These are phyloP conservation scores for Oryza punctata DNA, from an alignment of 176 grass and related monocot species.

Conservation along the genomic window DNA sequence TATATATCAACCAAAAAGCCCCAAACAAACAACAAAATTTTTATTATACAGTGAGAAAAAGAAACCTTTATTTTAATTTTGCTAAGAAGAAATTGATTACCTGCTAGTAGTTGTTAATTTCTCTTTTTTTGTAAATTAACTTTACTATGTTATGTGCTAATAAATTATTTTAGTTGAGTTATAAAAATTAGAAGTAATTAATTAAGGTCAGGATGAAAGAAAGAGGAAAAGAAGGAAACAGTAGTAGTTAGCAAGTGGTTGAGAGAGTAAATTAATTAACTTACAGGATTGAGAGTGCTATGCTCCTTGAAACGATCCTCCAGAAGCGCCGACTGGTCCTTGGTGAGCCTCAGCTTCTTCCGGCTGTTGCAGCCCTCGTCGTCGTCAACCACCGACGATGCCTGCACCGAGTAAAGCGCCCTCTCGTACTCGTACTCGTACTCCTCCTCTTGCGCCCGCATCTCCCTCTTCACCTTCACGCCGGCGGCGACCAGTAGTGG, in stretches of 20 bases:
- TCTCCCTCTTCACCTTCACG: conserved; percentile 58
- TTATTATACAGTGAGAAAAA: background rate
- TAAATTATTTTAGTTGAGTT: background rate
- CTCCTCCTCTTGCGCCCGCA: conserved; percentile 26
- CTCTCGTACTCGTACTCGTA: conserved; percentile 32
- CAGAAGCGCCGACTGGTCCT: conserved; percentile 79
- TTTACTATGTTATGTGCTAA: background rate
- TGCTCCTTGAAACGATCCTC: conserved; percentile 86
- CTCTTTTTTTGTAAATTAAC: background rate
- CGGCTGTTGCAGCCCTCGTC: conserved; percentile 59
- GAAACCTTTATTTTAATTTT: no score
- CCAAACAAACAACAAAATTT: background rate
- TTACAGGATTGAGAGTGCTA: conserved; percentile 75
- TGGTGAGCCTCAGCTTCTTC: conserved; percentile 88
- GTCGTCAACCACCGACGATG: conserved; percentile 14
- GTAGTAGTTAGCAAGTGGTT: background rate
- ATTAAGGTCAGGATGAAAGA: background rate
- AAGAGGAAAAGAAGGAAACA: background rate
- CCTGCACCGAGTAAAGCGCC: conserved; percentile 38
- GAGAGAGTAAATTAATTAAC: no score
- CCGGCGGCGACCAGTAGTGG: no score
- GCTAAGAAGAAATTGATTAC: no score
- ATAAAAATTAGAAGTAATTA: background rate
- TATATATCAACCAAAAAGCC: background rate
- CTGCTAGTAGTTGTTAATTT: no score